Percentiles rank a stretch among this genome's conserved stretches.
These are phyloP conservation scores for Clitopilus passeckerianus DNA, from an alignment of 768 basidiomycete species.

Conservation along the genomic window DNA sequence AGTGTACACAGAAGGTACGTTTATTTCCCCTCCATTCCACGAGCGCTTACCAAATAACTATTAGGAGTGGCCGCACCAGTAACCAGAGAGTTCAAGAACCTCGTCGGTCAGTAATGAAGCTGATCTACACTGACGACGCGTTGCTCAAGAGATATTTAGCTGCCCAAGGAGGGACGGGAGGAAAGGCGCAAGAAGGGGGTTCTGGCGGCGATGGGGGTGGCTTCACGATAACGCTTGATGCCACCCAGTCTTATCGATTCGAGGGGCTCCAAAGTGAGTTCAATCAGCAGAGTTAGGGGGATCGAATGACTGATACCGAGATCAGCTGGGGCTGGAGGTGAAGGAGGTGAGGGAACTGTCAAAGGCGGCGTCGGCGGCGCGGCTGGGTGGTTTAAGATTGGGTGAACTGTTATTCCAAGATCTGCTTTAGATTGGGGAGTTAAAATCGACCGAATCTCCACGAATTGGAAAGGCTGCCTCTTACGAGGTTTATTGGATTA, in stretches of 20 bases:
- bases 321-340: not conserved
- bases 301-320: not conserved
- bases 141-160: not conserved
- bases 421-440: not conserved
- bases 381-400: not conserved
- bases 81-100: not conserved
- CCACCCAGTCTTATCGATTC: not conserved
- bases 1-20: not conserved
- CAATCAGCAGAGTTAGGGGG: not conserved
- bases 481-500: too few species aligned
- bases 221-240: not conserved
- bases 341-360: not conserved
- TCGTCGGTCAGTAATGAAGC: not conserved
- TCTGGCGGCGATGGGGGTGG: not conserved
- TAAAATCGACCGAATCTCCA: too few species aligned
- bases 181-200: not conserved
- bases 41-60: not conserved
- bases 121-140: not conserved
- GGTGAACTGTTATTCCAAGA: not conserved
- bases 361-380: not conserved
- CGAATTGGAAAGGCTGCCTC: too few species aligned
- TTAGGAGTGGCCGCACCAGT: not conserved
- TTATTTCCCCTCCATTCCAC: not conserved
- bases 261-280: not conserved
- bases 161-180: not conserved